A percentile compares a stretch with the other conserved stretches of the same genome.
Evolutionary conservation across 345 rosid species (phyloP).

Genomic region (Moringa oleifera): DNA sequence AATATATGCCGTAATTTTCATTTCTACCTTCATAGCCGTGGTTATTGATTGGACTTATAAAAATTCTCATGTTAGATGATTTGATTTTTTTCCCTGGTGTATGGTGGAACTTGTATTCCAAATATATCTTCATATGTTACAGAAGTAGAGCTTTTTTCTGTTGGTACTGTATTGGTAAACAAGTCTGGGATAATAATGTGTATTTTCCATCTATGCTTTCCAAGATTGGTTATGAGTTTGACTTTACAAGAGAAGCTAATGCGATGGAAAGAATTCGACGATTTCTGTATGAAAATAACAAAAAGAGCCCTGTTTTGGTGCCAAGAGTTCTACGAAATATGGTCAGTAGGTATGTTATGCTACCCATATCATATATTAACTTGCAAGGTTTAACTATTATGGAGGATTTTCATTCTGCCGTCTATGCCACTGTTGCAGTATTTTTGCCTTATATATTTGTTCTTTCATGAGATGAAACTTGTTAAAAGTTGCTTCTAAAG

Average conservation of each 20-base stretch:
- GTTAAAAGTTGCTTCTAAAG: neutral
- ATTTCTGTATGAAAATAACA: conserved; percentile 70
- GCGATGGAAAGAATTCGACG: conserved; percentile 77
- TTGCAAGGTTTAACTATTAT: neutral
- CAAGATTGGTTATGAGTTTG: conserved; percentile 95
- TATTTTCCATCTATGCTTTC: conserved; percentile 19
- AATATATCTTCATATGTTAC: neutral
- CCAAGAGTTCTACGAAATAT: conserved; percentile 55
- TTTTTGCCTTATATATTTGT: too few relatives aligned
- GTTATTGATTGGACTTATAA: too few relatives aligned
- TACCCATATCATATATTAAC: neutral
- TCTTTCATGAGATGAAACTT: neutral
- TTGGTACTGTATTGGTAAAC: neutral
- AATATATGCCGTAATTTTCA: too few relatives aligned
- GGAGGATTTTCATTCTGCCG: too few relatives aligned
- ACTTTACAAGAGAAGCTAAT: conserved; percentile 74
- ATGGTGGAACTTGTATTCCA: too few relatives aligned
- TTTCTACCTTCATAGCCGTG: too few relatives aligned
- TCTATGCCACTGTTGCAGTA: too few relatives aligned
- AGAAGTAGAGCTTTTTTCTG: neutral
- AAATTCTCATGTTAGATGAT: too few relatives aligned
- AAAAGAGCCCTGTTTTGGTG: conserved; percentile 70
- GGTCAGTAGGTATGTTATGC: conserved; percentile 62
- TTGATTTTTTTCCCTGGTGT: too few relatives aligned
- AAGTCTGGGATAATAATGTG: neutral